A percentile compares a stretch with the other conserved stretches of the same genome.
phyloP scores from a whole-genome alignment of 1,139 yeast species.

The Lodderomyces beijingensis region DNA sequence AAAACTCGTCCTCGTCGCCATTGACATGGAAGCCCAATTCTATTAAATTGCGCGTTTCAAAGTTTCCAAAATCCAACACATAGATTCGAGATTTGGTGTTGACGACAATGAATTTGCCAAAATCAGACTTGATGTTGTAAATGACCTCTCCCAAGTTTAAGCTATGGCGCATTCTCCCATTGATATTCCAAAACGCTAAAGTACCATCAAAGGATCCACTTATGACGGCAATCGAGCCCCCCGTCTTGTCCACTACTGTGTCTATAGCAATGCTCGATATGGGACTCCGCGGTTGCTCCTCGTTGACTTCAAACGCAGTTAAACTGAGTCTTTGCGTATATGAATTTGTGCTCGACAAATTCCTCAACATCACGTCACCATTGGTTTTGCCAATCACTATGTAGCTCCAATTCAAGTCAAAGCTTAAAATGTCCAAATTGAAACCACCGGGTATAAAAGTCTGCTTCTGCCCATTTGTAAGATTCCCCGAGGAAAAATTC shows the following conservation, averaged over 20 bases:
- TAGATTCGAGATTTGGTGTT: conserved; percentile 17
- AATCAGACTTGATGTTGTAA: conserved; percentile 28
- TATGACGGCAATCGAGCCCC: conserved; percentile 23
- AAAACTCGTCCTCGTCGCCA: conserved; percentile 2
- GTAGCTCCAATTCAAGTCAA: conserved; percentile 32
- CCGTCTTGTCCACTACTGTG: conserved; percentile 21
- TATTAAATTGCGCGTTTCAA: conserved; percentile 10
- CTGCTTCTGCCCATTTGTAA: conserved; percentile 39
- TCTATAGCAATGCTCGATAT: conserved; percentile 23
- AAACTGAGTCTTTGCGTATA: conserved; percentile 23
- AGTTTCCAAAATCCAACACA: conserved; percentile 20
- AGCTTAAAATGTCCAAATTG: conserved; percentile 19
- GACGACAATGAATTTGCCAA: conserved; percentile 22
- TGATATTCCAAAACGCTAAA: conserved; percentile 25
- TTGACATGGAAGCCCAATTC: conserved; percentile 10
- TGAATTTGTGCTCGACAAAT: conserved; percentile 32
- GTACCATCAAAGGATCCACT: conserved; percentile 24
- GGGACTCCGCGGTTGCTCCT: conserved; percentile 10
- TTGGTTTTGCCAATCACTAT: conserved; percentile 25
- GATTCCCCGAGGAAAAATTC: conserved; percentile 33
- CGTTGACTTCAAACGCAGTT: conserved; percentile 13
- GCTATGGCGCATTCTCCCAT: conserved; percentile 19
- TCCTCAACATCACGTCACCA: conserved; percentile 31
- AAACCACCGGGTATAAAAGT: conserved; percentile 34
- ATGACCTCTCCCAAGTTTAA: conserved; percentile 16